Evolutionary conservation across 176 grass and related monocot species (phyloP).

Genomic region (Rhynchospora breviuscula): DNA sequence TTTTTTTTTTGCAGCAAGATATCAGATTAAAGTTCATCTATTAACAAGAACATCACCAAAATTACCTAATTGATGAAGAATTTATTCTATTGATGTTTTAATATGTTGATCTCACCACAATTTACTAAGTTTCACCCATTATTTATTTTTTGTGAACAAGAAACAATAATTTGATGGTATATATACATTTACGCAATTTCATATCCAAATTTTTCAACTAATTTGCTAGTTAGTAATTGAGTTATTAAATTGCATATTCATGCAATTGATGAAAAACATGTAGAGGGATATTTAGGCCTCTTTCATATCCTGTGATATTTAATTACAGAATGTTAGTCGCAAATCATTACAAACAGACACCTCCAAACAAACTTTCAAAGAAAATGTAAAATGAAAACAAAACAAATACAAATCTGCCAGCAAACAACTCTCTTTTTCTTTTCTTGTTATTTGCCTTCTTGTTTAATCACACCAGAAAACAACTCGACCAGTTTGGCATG

Average conservation of each 20-base stretch:
- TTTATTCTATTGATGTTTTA: too few relatives aligned
- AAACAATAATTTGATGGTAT: background rate
- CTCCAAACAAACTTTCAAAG: conserved; percentile 16
- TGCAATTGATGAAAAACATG: background rate
- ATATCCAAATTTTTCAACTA: background rate
- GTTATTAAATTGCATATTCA: background rate
- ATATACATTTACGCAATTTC: background rate
- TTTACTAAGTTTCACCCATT: too few relatives aligned
- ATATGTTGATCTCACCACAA: too few relatives aligned
- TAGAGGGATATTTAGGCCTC: background rate
- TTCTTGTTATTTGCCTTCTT: background rate
- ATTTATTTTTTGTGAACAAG: too few relatives aligned
- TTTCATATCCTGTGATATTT: background rate
- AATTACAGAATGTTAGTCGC: conserved; percentile 12
- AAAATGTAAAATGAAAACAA: background rate
- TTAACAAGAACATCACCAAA: too few relatives aligned
- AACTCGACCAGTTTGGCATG: conserved; percentile 53
- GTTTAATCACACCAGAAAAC: conserved; percentile 26
- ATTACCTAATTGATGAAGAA: too few relatives aligned
- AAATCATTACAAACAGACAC: conserved; percentile 28
- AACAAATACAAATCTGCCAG: conserved; percentile 11
- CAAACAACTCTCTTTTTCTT: conserved; percentile 38
- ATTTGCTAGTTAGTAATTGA: background rate
- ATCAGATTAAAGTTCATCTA: too few relatives aligned
- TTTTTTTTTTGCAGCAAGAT: too few relatives aligned